Evolutionary conservation across 331 rosid species (phyloP).

Genomic region (Pyrus hybrid): DNA sequence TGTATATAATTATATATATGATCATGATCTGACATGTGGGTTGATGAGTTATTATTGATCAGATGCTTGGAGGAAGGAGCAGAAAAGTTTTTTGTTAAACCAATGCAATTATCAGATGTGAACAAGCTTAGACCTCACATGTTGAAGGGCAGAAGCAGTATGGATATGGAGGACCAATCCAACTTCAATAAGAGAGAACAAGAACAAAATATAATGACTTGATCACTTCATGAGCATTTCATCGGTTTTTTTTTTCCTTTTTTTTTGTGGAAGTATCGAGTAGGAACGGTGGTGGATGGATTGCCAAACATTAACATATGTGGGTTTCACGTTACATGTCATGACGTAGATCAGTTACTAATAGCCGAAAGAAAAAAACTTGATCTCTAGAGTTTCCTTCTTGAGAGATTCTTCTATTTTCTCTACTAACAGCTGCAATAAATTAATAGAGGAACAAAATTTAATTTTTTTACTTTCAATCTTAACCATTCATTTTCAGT

Average conservation of each 20-base stretch:
- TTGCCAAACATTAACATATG: not conserved
- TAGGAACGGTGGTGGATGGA: not conserved
- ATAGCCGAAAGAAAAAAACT: not conserved
- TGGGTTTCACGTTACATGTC: not conserved
- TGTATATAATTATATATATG: not conserved
- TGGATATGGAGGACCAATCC: conserved; percentile 27
- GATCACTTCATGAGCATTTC: not conserved
- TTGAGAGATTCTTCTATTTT: not conserved
- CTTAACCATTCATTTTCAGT: too few species aligned
- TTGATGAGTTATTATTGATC: conserved; percentile 2
- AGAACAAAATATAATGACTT: conserved; percentile 19
- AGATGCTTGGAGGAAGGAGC: conserved; percentile 98
- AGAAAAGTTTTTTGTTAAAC: conserved; percentile 80
- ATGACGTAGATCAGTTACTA: not conserved
- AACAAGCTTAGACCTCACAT: conserved; percentile 70
- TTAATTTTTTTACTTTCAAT: too few species aligned
- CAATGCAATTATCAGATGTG: conserved; percentile 77
- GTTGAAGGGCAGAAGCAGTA: conserved; percentile 32
- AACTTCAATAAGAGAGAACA: conserved; percentile 16
- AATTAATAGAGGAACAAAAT: too few species aligned
- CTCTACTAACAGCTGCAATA: too few species aligned
- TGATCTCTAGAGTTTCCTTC: not conserved
- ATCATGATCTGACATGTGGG: conserved; percentile 10
- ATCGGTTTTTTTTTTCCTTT: not conserved
- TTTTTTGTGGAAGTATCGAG: not conserved